These are phyloP conservation scores for Syzygium malaccense DNA, from an alignment of 441 rosid species.

Conservation along the genomic window DNA sequence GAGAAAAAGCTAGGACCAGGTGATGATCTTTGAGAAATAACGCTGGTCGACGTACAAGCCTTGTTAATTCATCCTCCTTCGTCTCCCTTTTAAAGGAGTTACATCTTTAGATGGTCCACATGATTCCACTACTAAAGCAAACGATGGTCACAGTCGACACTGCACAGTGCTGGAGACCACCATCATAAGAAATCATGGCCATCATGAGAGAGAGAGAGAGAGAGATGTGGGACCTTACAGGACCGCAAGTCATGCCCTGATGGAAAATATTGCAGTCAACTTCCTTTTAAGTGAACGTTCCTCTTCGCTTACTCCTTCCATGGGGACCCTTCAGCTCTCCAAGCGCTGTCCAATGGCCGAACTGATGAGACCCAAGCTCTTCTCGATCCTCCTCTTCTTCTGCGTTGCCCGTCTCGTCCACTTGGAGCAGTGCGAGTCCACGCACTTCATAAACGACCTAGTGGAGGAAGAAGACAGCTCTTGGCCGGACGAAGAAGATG, in stretches of 20 bases:
- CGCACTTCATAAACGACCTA: constrained; percentile 7
- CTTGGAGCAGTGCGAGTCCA: constrained; percentile 30
- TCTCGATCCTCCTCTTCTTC: constrained; percentile 6
- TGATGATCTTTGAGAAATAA: neutral
- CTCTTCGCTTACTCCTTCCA: neutral
- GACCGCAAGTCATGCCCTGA: constrained; percentile 13
- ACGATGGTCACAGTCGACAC: neutral
- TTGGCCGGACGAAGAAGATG: constrained; percentile 32
- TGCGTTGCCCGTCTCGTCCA: constrained; percentile 9
- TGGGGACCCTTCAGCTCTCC: neutral
- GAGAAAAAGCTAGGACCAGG: neutral
- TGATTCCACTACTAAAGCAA: neutral
- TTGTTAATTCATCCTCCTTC: neutral
- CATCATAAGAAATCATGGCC: neutral
- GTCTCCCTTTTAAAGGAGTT: neutral
- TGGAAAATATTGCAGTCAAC: neutral
- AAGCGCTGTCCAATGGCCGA: constrained; percentile 23
- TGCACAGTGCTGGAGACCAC: neutral
- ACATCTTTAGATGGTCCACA: neutral
- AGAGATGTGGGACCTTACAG: neutral
- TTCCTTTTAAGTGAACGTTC: neutral
- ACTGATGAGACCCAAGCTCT: neutral
- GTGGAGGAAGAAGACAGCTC: constrained; percentile 19
- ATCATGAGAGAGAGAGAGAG: neutral
- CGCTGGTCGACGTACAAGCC: neutral